Evolutionary conservation across 176 grass and related monocot genomes (phyloP), one percentile per base, ranked within the genome.

Genomic region (Carex kokanica): DNA sequence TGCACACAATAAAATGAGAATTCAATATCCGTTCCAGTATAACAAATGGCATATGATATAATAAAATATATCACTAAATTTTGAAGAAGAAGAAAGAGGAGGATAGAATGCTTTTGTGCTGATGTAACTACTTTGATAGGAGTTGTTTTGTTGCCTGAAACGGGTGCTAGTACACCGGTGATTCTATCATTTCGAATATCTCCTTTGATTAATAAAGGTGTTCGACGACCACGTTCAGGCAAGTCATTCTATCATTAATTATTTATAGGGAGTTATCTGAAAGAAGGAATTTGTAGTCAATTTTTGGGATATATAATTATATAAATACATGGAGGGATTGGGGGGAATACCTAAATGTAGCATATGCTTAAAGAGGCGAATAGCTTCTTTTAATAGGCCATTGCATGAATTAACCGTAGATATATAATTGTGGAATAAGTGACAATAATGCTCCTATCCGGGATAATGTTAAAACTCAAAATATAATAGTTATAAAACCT

Each of bases 361-460:
- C 93, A 95, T 88, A 6, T 58, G 2, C 1, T 86, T 43, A 87
- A 95, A 92, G 47, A 92, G 18, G 0, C 7, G 43, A 17, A 85
- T 13, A 15, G 87, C 86, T 65, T 90, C 79, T 0, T 17, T 14
- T 17, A 88, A 90, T 6, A 17, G 60, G 45, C 86, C 66, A 0
- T 51, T 81, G 77, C 74, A 88, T 2, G 88, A 88, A 54, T 38
- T 38, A 38, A 38, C 36, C 36, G 36, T 38, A 27, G 25, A 27
- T 27, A 38, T 0, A 38, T 38, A 38, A 6, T 38, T 38, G 36
- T 38, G 36, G 36, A 34, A 34, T 34, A 34, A 34, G 32, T 34
- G 32, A 34, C 32, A 34, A 34, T 27, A 27, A 27, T 34, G 32
- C 32, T 34, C 32, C 32, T 34, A 2, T 34, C 32, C 4, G 32